Base-by-base conservation (phyloP, 2,329 filamentous ascomycete species). In the Fonsecaea erecta region DNA sequence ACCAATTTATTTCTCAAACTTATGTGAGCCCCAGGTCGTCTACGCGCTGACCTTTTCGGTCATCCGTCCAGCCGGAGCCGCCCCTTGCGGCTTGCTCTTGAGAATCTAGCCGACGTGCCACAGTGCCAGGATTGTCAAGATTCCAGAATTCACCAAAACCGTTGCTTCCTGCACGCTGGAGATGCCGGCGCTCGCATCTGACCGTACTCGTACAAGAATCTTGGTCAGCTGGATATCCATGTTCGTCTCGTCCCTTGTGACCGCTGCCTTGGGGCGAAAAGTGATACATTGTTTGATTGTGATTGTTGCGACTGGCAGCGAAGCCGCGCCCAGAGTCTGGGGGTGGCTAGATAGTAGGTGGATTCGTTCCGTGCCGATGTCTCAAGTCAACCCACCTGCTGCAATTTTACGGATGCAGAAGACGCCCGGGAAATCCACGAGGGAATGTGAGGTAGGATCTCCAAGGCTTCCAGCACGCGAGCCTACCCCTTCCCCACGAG, bases 1-100 rank as follows among this genome's bases (percentile, higher is more conserved):
- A 46, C 43, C 53, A 65, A 58, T 62, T 65, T 65, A 37, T 52
- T 32, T 14, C 43, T 52, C 57, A 26, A 46, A 52, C 43, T 35
- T 18, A 26, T 37, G 28, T 35, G 57, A 52, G 57, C 40, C 56
- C 28, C 18, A 9, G 18, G 4, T 28, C 32, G 21, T 30, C 26
- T 40, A 60, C 57, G 43, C 30, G 57, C 57, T 37, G 57, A 24
- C 37, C 40, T 24, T 37, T n/a, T 28, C 24, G 21, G 34, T 46
- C 40, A 40, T 14, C 37, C 16, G 28, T n/a, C 28, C 4, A 51
- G 21, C 43, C 34, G 43, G 30, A 60, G 40, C 46, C 57, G 30
- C 26, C 24, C 48, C 30, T 30, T n/a, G 56, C 28, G 21, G 18
- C 2, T 12, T 48, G 43, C 18, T 24, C 9, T 24, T 21, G 9